Conservation (phyloP, 371 early-diverging fungal genomes). For the Dichotomocladium elegans region DNA sequence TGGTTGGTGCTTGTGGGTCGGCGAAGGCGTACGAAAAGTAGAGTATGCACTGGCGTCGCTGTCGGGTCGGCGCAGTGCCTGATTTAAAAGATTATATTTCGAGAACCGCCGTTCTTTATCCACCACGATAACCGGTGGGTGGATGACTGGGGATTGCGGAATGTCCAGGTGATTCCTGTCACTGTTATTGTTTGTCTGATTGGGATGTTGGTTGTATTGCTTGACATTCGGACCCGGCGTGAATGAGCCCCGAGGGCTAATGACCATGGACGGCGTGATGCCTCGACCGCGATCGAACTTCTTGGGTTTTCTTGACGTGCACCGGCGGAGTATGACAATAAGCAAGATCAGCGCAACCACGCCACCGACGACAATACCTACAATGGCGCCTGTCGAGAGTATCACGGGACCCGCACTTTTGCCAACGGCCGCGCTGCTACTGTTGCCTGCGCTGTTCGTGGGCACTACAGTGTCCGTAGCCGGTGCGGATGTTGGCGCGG, state of each 20-base stretch:
- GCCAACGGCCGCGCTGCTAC: background rate
- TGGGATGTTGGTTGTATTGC: constrained; percentile 17
- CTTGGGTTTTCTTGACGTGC: background rate
- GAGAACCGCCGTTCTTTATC: constrained; percentile 38
- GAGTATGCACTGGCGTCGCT: background rate
- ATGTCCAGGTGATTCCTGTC: too few species aligned
- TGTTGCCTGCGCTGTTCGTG: background rate
- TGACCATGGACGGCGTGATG: constrained; percentile 17
- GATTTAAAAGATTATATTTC: constrained; percentile 34
- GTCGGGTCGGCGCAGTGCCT: constrained; percentile 31
- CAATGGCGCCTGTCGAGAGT: constrained; percentile 1
- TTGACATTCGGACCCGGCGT: constrained; percentile 15
- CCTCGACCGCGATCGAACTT: constrained; percentile 18
- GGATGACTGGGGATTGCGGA: too few species aligned
- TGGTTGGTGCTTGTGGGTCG: too few species aligned
- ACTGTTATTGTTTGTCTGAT: constrained; percentile 3
- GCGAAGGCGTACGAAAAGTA: too few species aligned
- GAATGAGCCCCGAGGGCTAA: constrained; percentile 1
- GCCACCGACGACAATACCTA: constrained; percentile 6
- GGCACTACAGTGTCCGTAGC: background rate
- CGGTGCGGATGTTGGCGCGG: constrained; percentile 1
- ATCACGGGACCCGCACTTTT: background rate
- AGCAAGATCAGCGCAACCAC: background rate
- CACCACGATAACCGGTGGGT: too few species aligned
- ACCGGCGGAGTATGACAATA: background rate